A percentile compares a stretch with the other conserved stretches of the same genome.
phyloP scores from a whole-genome alignment of 176 grass and related monocot species.

The Olyra latifolia region DNA sequence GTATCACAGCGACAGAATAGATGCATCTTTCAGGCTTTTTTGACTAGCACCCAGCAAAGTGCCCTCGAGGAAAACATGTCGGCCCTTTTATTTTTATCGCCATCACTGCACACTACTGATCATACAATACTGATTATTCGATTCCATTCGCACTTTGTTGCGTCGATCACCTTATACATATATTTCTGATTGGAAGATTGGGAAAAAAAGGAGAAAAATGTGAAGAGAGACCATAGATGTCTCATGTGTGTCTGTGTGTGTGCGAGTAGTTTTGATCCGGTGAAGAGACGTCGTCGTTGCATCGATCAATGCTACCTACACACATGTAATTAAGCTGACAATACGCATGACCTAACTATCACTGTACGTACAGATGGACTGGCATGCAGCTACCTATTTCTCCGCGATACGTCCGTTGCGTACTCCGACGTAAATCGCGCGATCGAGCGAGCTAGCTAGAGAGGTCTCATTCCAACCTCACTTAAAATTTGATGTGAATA shows the following conservation, averaged over 20 bases:
- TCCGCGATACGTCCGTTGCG: too few species aligned
- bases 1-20: conserved; percentile 7
- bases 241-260: too few species aligned
- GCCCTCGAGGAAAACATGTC: conserved; percentile 38
- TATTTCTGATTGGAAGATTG: conserved; percentile 18
- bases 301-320: conserved; percentile 16
- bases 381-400: neutral
- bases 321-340: neutral
- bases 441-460: too few species aligned
- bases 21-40: conserved; percentile 10
- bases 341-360: conserved; percentile 35
- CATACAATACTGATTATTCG: neutral
- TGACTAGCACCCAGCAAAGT: conserved; percentile 8
- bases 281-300: conserved; percentile 19
- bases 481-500: too few species aligned
- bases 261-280: neutral
- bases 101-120: neutral
- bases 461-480: too few species aligned
- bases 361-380: neutral
- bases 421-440: too few species aligned
- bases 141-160: neutral
- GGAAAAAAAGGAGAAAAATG: neutral
- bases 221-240: neutral
- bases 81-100: neutral
- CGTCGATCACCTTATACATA: neutral